Base-by-base conservation (phyloP, 352 stramenopile genomes). In the Phytophthora quininea region DNA sequence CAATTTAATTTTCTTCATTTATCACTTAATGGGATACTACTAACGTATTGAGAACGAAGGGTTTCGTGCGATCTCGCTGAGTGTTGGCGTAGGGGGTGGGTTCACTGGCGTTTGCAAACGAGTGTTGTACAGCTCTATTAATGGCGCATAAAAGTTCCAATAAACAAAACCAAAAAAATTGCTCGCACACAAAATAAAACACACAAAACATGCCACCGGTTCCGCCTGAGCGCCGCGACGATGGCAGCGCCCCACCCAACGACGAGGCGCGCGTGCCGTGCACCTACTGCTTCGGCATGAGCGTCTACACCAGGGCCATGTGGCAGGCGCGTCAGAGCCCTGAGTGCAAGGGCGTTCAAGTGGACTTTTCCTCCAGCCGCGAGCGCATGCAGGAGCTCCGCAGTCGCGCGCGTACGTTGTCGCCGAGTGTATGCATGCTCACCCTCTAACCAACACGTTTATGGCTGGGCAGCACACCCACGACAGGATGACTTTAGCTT, bases 251-350 rank as follows among this genome's bases (percentile, higher is more conserved):
- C 63, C 24, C 54, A 35, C 38, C n/a, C n/a, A n/a, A 35, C 14
- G 37, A 27, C 15, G 33, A 33, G 3, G 37, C 60, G 3, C 46
- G 35, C 1, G 67, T 64, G 0, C 57, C 69, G 1, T 91, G 83
- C 75, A 82, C 42, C 50, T 83, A 84, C 63, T 91, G 83, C 57
- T 43, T 91, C 6, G 83, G 83, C 47, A 54, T 91, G 37, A 86
- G 79, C 45, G 74, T 91, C 8, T 91, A 91, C 77, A 91, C 74
- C 59, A 87, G n/a, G n/a, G 77, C 75, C 55, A 92, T 92, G 81
- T 79, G 81, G 67, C 69, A 77, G 52, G 42, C 65, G 57, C 73
- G 80, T n/a, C 54, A 74, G 33, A 68, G 58, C n/a, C 83, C 83
- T 5, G n/a, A 74, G 58, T 92, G 83, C 70, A 76, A 74, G n/a